Percentiles rank a stretch among this genome's conserved stretches.
Conservation (phyloP, 2,329 filamentous ascomycete genomes). For the Aspergillus caelatus region DNA sequence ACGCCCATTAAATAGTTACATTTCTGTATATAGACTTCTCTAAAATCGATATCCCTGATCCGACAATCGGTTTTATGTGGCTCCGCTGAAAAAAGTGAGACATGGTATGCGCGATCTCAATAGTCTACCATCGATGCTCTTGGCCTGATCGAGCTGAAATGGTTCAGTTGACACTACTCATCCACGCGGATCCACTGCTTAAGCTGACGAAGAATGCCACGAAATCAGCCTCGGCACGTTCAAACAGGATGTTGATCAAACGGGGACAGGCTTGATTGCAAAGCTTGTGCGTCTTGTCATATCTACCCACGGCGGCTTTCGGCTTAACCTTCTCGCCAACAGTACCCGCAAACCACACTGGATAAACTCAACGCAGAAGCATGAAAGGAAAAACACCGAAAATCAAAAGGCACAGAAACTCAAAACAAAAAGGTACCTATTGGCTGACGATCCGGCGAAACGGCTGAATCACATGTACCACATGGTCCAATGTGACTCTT, state of each 20-base stretch:
- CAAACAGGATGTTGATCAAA: not conserved
- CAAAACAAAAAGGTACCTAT: not conserved
- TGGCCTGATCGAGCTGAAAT: not conserved
- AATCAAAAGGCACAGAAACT: not conserved
- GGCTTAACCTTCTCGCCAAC: too few species aligned
- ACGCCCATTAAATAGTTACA: not conserved
- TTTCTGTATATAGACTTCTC: not conserved
- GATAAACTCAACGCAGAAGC: not conserved
- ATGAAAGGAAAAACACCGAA: not conserved
- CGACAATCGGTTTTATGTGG: not conserved
- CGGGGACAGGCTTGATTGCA: not conserved
- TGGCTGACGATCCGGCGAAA: not conserved
- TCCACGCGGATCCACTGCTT: not conserved
- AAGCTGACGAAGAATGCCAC: not conserved
- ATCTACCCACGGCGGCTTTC: not conserved
- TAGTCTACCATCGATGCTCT: not conserved
- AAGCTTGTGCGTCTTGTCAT: not conserved
- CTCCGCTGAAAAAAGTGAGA: not conserved
- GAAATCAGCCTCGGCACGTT: not conserved
- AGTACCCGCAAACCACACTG: not conserved
- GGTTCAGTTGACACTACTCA: not conserved
- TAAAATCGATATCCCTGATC: not conserved
- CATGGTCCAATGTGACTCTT: not conserved
- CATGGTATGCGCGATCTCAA: not conserved
- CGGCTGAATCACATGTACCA: conserved; percentile 1